Conservation (phyloP, 2,329 filamentous ascomycete species). For the Endocalyx cinctus region DNA sequence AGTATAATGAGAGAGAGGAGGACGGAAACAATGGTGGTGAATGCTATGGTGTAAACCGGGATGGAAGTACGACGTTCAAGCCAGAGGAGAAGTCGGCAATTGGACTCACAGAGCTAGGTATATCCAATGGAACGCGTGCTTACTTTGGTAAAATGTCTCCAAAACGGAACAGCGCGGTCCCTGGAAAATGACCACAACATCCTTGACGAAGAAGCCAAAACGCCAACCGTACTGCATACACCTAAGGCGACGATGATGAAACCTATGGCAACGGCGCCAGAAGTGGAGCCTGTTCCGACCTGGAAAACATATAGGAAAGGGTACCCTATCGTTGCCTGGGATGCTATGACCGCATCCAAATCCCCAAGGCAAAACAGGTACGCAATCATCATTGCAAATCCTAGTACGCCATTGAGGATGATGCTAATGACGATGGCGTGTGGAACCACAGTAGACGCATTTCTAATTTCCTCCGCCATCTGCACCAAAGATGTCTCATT, state of each 20-base stretch:
- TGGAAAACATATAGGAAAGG: conserved; percentile 7
- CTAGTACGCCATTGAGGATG: conserved; percentile 3
- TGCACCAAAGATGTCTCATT: too few species aligned
- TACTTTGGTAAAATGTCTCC: conserved; percentile 3
- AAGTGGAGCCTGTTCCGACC: background rate
- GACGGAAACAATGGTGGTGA: conserved; percentile 2
- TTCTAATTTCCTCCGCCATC: conserved; percentile 7
- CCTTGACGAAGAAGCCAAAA: conserved; percentile 4
- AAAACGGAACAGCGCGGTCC: conserved; percentile 5
- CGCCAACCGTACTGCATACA: conserved; percentile 3
- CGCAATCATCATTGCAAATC: conserved; percentile 5
- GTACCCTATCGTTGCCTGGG: conserved; percentile 2
- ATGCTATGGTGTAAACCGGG: conserved; percentile 4
- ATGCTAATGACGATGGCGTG: conserved; percentile 3
- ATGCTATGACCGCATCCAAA: conserved; percentile 3
- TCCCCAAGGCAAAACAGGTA: conserved; percentile 8
- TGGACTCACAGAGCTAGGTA: too few species aligned
- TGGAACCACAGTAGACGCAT: conserved; percentile 4
- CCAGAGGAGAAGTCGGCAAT: background rate
- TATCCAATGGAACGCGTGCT: background rate
- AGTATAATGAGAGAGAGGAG: conserved; percentile 5
- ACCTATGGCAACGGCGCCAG: conserved; percentile 4
- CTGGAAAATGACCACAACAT: conserved; percentile 7
- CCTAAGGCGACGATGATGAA: conserved; percentile 3
- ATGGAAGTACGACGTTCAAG: conserved; percentile 4